These are phyloP conservation scores for Globisporangium sylvaticum DNA, from an alignment of 352 stramenopile genomes.

Conservation along the genomic window DNA sequence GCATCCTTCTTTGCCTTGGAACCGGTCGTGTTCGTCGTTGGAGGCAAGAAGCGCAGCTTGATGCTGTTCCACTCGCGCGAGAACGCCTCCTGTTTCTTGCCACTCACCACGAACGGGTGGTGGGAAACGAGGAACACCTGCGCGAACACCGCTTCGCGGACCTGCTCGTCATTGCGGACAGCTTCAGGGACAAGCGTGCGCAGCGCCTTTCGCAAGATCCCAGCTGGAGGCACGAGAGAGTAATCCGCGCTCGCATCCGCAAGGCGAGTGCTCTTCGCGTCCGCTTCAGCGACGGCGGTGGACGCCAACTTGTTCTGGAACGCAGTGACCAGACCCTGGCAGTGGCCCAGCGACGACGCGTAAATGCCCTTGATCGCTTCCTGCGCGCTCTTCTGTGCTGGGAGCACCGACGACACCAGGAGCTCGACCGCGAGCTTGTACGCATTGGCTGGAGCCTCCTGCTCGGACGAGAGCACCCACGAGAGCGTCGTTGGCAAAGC, in stretches of 20 bases:
- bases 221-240: conserved; percentile 34
- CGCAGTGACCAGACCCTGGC: conserved; percentile 37
- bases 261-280: conserved; percentile 20
- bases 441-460: conserved; percentile 37
- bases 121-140: conserved; percentile 54
- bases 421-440: conserved; percentile 65
- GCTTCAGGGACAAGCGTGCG: conserved; percentile 44
- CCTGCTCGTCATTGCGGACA: conserved; percentile 28
- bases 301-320: conserved; percentile 58
- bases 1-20: conserved; percentile 10
- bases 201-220: conserved; percentile 59
- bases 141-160: conserved; percentile 48
- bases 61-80: conserved; percentile 62
- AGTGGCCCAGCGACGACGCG: conserved; percentile 56
- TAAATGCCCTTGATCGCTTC: conserved; percentile 43
- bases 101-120: conserved; percentile 70
- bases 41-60: conserved; percentile 56
- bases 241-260: conserved; percentile 22
- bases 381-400: conserved; percentile 49
- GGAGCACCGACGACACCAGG: conserved; percentile 42
- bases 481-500: conserved; percentile 45
- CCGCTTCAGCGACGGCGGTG: conserved; percentile 30
- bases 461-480: conserved; percentile 70
- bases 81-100: conserved; percentile 46
- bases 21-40: background rate